A percentile compares a stretch with the other conserved stretches of the same genome.
phyloP scores from a whole-genome alignment of 2,329 filamentous ascomycete genomes.

The Colletotrichum sp. region DNA sequence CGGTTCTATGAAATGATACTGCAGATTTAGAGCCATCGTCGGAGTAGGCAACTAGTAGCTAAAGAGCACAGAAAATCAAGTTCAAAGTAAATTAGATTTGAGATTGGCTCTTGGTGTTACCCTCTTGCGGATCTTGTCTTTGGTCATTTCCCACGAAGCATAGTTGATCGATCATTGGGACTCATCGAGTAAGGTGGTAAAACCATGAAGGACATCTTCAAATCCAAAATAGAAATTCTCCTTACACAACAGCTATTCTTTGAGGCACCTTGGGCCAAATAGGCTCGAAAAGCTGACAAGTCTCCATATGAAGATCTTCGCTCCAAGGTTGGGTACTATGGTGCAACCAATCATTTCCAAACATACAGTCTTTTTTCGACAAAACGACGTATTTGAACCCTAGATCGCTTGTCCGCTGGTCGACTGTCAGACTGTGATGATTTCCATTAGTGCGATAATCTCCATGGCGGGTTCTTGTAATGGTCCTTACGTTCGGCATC shows the following conservation, averaged over 20 bases:
- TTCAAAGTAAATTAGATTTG: fast-evolving
- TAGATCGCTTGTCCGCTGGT: neutral
- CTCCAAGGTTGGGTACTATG: neutral
- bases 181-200: neutral
- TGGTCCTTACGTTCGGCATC: neutral
- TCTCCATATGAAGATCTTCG: neutral
- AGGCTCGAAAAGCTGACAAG: neutral
- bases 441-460: neutral
- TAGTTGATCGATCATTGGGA: neutral
- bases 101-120: neutral
- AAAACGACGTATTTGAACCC: neutral
- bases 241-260: neutral
- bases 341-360: neutral
- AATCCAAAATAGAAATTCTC: neutral
- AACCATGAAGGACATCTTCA: neutral
- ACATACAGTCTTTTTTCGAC: neutral
- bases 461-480: neutral
- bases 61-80: neutral
- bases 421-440: neutral
- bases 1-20: neutral
- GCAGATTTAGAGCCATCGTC: neutral
- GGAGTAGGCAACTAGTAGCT: fast-evolving
- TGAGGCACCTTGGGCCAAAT: neutral
- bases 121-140: neutral
- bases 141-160: neutral